Evolutionary conservation across 768 basidiomycete genomes (phyloP), one percentile per base, ranked within the genome.

Genomic region (Infundibulicybe gibba): DNA sequence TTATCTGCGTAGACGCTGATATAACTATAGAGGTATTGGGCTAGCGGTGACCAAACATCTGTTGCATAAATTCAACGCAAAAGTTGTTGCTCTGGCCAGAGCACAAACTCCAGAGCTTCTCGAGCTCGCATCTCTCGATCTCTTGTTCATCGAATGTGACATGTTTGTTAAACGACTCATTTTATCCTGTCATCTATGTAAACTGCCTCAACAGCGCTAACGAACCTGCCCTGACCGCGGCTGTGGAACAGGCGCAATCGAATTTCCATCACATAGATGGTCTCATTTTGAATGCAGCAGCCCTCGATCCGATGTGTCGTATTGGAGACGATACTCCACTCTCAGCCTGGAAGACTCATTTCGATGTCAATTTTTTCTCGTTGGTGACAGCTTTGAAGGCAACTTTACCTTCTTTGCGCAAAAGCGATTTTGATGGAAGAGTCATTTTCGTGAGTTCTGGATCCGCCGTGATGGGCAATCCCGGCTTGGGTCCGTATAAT

Each of bases 341-440:
- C 33, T 72, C 79, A 44, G 65, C 67, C 15, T 91, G 89, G 90
- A 85, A 79, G 58, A 56, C 61, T 19, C 77, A 83, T 57, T 91
- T 95, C 60, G 86, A 94, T 54, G 73, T 90, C 66, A 95, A 94
- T 64, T 85, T 95, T 65, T 90, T 92, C 69, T 90, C 92, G 1
- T 73, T 90, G 15, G 68, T 95, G 38, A 76, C 81, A 31, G 77
- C 88, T 19, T 56, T 94, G 30, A 77, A 84, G 54, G 73, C 75
- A 9, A 69, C 83, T 12, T 67, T 93, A 2, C 90, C 92, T 5
- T 69, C 79, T 49, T 69, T 97, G 49, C 83, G 85, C 34, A 67
- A 73, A 55, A 81, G 81, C 45, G 50, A 72, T 6, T 49, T 63
- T 6, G 78, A 78, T 16, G 90, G 88, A 1, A 74, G 76, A 45